Evolutionary conservation across 2,329 filamentous ascomycete genomes (phyloP), one percentile per base, ranked within the genome.

Genomic region (Fusarium pilosicola): DNA sequence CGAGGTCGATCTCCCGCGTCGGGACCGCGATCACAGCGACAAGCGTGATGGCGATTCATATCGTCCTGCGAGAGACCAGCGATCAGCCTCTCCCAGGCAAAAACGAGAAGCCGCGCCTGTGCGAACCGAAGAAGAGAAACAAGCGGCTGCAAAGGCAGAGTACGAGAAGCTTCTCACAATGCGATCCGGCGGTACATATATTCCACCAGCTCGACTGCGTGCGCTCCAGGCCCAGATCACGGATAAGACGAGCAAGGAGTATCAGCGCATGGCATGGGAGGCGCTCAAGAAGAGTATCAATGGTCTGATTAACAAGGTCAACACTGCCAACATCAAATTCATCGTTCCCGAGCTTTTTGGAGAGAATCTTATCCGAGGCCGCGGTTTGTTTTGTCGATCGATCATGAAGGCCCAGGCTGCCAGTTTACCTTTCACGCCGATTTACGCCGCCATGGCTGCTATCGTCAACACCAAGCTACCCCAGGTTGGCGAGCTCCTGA

Each of bases 401-500:
- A 96, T 99, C 79, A 97, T 98, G 95, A 98, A 98, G 86, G 96
- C 96, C 1, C 96, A 99, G 85, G 95, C 96, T 20, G 95, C 96
- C 15, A 97, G 94, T 86, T 88, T 98, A 81, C 95, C 96, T 1
- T 99, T 98, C 79, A 98, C 96, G 0, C 94, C 96, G 15, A 97
- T 99, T 70, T 97, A 98, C 78, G 96, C 96, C 18, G 94, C 95
- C 55, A 97, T 98, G 92, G 94, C 92, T 4, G 95, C 96, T 42
- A 97, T 98, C 77, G 95, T 98, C 81, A 99, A 99, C 81, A 98
- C 96, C 20, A 99, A 99, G 83, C 86, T 99, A 67, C 96, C 96
- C 2, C 93, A 96, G 81, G 95, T 98, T 34, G 96, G 96, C 67
- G 96, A 99, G 83, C 87, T 99, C 70, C 86, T 99, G 62, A 88